Evolutionary conservation across 441 rosid species (phyloP).

Genomic region (Adansonia gregorii): DNA sequence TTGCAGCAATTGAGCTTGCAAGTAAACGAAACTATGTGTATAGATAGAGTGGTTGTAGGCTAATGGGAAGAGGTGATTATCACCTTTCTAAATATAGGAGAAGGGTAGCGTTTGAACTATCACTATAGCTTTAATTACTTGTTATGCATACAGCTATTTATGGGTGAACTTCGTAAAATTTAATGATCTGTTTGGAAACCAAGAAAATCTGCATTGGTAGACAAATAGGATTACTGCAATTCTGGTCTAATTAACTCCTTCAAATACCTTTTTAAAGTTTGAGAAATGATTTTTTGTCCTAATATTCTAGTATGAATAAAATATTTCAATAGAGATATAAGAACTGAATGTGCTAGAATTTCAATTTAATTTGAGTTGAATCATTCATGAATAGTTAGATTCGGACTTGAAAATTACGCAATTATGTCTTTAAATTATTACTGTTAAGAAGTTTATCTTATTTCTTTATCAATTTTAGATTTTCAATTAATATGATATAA

Average conservation of each 20-base stretch:
- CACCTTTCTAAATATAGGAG: conserved; percentile 1
- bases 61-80: neutral
- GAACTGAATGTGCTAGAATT: neutral
- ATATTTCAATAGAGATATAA: neutral
- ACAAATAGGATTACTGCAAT: neutral
- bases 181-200: neutral
- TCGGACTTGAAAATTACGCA: neutral
- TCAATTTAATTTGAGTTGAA: neutral
- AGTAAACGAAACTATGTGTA: neutral
- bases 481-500: too few relatives aligned
- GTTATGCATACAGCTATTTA: neutral
- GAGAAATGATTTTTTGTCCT: neutral
- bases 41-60: neutral
- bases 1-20: neutral
- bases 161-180: neutral
- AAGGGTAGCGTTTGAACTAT: neutral
- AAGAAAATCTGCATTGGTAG: neutral
- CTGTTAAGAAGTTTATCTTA: neutral
- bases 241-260: neutral
- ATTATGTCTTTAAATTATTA: neutral
- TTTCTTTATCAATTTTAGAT: neutral
- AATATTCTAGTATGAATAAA: neutral
- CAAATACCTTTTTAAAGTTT: neutral
- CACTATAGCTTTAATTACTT: too few relatives aligned
- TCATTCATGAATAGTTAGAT: neutral